Percentiles rank a stretch among this genome's conserved stretches.
Evolutionary conservation across 2,329 filamentous ascomycete genomes (phyloP).

Genomic region (Neocucurbitaria cava): DNA sequence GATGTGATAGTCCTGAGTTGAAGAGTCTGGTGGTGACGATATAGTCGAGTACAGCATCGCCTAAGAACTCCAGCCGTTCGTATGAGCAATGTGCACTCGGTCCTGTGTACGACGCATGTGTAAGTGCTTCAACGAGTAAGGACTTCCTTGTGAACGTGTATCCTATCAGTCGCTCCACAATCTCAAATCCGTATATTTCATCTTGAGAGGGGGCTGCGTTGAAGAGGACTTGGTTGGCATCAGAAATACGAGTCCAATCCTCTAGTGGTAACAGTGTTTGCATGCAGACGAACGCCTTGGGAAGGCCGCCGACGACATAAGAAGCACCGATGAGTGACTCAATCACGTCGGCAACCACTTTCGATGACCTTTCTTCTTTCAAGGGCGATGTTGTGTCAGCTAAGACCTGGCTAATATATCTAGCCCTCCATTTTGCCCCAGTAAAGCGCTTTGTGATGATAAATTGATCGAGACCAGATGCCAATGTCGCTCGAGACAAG

Average conservation of each 20-base stretch:
- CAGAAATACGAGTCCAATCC: constrained; percentile 41
- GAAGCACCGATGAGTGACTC: constrained; percentile 84
- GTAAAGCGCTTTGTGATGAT: constrained; percentile 74
- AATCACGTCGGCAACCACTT: constrained; percentile 84
- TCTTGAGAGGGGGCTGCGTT: constrained; percentile 21
- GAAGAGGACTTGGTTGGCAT: constrained; percentile 36
- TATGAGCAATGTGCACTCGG: constrained; percentile 58
- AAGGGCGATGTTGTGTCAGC: constrained; percentile 6
- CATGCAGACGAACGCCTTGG: constrained; percentile 69
- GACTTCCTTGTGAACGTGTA: constrained; percentile 72
- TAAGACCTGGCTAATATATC: constrained; percentile 60
- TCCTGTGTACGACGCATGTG: constrained; percentile 69
- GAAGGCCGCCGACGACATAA: constrained; percentile 71
- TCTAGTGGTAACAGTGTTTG: constrained; percentile 66
- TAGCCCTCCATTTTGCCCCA: constrained; percentile 73
- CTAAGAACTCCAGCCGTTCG: constrained; percentile 86
- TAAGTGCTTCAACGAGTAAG: constrained; percentile 79
- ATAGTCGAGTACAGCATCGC: constrained; percentile 83
- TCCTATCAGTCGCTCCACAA: constrained; percentile 71
- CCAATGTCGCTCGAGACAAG: constrained; percentile 70
- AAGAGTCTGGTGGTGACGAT: constrained; percentile 73
- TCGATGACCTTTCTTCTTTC: constrained; percentile 67
- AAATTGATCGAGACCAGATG: constrained; percentile 72
- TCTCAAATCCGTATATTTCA: constrained; percentile 25
- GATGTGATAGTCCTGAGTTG: constrained; percentile 57